Percentiles rank a stretch among this genome's conserved stretches.
Conservation (phyloP, 352 stramenopile genomes). For the Phytophthora pistaciae region DNA sequence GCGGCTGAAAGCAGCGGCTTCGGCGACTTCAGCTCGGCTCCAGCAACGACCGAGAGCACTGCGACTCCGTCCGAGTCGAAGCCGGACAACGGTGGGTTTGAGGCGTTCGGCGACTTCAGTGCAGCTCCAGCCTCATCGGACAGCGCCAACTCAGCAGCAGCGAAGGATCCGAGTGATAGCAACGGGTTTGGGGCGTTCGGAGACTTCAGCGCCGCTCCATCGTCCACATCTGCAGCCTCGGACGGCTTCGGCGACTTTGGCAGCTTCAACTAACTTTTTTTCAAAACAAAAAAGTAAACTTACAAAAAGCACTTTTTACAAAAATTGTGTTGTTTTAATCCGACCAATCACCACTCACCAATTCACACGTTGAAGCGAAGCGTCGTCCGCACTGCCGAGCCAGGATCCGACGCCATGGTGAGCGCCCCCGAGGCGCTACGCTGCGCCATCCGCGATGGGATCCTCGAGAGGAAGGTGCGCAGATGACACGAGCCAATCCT, state of each 20-base stretch:
- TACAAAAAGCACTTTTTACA: conserved; percentile 33
- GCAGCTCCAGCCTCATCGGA: conserved; percentile 16
- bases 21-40: conserved; percentile 20
- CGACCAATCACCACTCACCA: conserved; percentile 2
- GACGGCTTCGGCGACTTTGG: conserved; percentile 28
- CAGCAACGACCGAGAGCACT: conserved; percentile 9
- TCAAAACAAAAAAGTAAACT: conserved; percentile 30
- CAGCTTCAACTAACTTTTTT: conserved; percentile 38
- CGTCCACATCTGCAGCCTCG: conserved; percentile 4
- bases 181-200: conserved; percentile 27
- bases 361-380: conserved; percentile 37
- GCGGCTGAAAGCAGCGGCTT: conserved; percentile 19
- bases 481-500: not conserved
- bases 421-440: conserved; percentile 68
- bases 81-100: conserved; percentile 26
- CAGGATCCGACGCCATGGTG: conserved; percentile 57
- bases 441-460: conserved; percentile 61
- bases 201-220: conserved; percentile 34
- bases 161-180: conserved; percentile 14
- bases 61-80: not conserved
- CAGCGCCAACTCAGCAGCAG: conserved; percentile 8
- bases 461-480: conserved; percentile 71
- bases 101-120: conserved; percentile 33
- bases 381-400: conserved; percentile 20
- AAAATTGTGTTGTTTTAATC: conserved; percentile 10